A percentile compares a stretch with the other conserved stretches of the same genome.
Conservation (phyloP, 352 stramenopile species). For the Lagenidium sp. region DNA sequence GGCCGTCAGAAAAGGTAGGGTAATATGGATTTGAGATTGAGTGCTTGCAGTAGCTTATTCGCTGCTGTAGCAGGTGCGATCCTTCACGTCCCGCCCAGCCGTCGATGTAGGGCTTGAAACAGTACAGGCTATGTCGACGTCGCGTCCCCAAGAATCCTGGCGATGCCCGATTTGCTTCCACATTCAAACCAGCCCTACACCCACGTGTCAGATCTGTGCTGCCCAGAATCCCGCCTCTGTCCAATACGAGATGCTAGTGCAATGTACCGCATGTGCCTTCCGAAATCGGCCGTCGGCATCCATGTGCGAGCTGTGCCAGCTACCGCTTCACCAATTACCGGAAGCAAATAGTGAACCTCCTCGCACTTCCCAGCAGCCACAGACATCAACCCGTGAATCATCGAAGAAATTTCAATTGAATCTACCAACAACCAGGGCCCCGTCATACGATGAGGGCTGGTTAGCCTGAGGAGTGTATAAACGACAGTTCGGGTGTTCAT, state of each 20-base stretch:
- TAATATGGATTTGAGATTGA: no score
- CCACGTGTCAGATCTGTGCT: conserved; percentile 64
- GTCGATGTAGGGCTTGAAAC: no score
- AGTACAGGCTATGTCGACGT: no score
- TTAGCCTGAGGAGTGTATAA: no score
- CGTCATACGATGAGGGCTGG: conserved; percentile 37
- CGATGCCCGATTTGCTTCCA: conserved; percentile 66
- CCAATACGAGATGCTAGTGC: conserved; percentile 35
- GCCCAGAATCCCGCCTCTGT: conserved; percentile 52
- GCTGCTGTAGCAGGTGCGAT: no score
- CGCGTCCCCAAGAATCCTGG: no score
- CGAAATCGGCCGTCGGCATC: conserved; percentile 36
- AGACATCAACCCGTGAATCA: background rate
- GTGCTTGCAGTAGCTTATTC: no score
- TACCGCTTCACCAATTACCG: no score
- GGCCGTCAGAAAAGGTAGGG: no score
- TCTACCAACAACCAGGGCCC: conserved; percentile 8
- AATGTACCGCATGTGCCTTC: conserved; percentile 59
- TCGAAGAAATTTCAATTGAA: conserved; percentile 1
- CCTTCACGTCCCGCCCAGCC: no score
- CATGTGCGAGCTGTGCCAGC: conserved; percentile 47
- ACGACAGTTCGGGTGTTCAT: no score
- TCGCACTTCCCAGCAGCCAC: background rate
- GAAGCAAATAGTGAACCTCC: no score
- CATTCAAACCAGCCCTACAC: conserved; percentile 34